These are phyloP conservation scores for Urochloa ruziziensis DNA, from an alignment of 176 grass and related monocot species.

Conservation along the genomic window DNA sequence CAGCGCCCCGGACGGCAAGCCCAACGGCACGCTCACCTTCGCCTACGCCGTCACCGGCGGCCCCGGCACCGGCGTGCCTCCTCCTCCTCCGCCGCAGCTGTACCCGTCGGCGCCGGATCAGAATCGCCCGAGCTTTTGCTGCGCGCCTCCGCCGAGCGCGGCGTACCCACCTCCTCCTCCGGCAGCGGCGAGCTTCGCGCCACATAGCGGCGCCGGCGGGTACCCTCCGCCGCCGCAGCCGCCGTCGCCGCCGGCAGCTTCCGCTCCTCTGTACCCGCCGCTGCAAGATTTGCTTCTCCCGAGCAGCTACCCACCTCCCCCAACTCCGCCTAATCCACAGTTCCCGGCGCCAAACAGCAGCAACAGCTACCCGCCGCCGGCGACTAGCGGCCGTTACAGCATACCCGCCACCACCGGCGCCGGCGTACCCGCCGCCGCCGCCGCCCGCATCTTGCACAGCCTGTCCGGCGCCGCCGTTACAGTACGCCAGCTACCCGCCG, in stretches of 20 bases:
- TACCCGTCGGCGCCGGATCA: conserved; percentile 2
- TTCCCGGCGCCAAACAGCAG: background rate
- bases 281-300: conserved; percentile 20
- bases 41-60: conserved; percentile 20
- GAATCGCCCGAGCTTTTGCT: background rate
- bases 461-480: background rate
- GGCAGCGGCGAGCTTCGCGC: background rate
- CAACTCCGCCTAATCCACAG: background rate
- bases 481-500: conserved; percentile 8
- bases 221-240: conserved; percentile 9
- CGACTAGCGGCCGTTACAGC: background rate
- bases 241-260: background rate
- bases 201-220: conserved; percentile 23
- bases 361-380: conserved; percentile 11
- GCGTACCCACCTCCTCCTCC: background rate
- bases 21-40: conserved; percentile 63
- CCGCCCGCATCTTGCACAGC: background rate
- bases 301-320: conserved; percentile 3
- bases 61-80: background rate
- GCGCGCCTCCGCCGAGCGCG: background rate
- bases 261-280: conserved; percentile 28
- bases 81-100: conserved; percentile 11
- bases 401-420: background rate
- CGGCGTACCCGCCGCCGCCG: too few species aligned
- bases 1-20: conserved; percentile 45